Percentiles rank a stretch among this genome's conserved stretches.
Conservation (phyloP, 345 rosid species). For the Pugionium dolabratum region DNA sequence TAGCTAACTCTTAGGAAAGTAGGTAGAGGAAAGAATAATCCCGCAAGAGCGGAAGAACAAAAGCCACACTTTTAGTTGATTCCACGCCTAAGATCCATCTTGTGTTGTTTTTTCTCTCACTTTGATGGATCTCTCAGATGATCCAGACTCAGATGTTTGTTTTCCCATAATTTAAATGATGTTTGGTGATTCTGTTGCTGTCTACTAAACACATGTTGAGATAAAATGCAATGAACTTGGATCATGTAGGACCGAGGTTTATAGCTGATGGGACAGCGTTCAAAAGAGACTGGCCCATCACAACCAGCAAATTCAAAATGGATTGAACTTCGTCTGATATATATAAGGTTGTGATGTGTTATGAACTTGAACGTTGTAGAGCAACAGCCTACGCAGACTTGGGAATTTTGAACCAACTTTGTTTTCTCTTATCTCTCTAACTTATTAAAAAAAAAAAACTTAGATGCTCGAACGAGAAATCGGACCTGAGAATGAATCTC, state of each 20-base stretch:
- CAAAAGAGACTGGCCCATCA: neutral
- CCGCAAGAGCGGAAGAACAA: slow-evolving; percentile 26
- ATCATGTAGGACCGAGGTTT: no score
- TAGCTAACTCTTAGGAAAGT: slow-evolving; percentile 39
- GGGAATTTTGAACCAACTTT: neutral
- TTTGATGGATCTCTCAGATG: slow-evolving; percentile 32
- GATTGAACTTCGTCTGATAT: neutral
- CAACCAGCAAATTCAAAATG: neutral
- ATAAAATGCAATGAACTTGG: neutral
- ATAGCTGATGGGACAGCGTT: no score
- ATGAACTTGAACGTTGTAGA: slow-evolving; percentile 14
- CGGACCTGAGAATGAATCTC: slow-evolving; percentile 7
- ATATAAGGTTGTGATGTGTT: neutral
- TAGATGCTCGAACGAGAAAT: slow-evolving; percentile 7
- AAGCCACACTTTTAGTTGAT: slow-evolving; percentile 28
- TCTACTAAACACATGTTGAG: neutral
- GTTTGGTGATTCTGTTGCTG: slow-evolving; percentile 13
- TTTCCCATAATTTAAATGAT: slow-evolving; percentile 6
- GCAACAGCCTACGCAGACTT: neutral
- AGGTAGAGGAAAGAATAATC: slow-evolving; percentile 39
- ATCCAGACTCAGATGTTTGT: slow-evolving; percentile 22
- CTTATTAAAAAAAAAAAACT: neutral
- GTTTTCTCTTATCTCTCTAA: neutral
- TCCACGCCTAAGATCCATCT: slow-evolving; percentile 33
- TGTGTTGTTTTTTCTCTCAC: slow-evolving; percentile 26